Evolutionary conservation across 2,329 filamentous ascomycete genomes (phyloP).

Genomic region (Penicillium decumbens): DNA sequence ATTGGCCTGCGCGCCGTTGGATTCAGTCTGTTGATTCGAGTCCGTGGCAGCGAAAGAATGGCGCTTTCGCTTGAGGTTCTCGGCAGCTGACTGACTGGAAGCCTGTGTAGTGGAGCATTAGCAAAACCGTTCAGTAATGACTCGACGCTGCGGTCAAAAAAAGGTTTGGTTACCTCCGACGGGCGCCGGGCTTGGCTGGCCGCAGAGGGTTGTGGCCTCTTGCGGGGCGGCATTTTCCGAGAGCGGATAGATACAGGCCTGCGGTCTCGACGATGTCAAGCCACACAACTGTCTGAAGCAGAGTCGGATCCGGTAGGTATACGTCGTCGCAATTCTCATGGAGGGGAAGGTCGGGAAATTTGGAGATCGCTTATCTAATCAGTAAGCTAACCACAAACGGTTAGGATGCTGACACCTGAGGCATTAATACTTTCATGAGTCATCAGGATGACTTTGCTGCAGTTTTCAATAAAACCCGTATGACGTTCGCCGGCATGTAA

Average conservation of each 20-base stretch:
- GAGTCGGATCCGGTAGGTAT: conserved; percentile 1
- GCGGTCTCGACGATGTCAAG: conserved; percentile 8
- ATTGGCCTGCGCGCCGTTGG: conserved; percentile 7
- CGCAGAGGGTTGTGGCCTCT: conserved; percentile 32
- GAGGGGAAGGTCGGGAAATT: conserved; percentile 26
- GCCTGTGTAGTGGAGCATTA: conserved; percentile 15
- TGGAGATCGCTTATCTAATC: conserved; percentile 24
- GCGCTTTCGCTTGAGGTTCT: conserved; percentile 27
- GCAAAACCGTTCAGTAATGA: conserved; percentile 1
- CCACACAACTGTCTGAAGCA: conserved; percentile 5
- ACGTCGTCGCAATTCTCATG: conserved; percentile 9
- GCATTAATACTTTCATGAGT: conserved; percentile 1
- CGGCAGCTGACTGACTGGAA: conserved; percentile 16
- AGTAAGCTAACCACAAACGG: conserved; percentile 14
- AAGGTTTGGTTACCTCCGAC: conserved; percentile 32
- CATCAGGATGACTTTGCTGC: background rate
- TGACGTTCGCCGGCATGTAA: too few species aligned
- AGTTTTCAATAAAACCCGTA: too few species aligned
- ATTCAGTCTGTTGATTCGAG: conserved; percentile 14
- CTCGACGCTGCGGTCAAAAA: conserved; percentile 19
- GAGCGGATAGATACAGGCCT: conserved; percentile 4
- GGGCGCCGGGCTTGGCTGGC: conserved; percentile 24
- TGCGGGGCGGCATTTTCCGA: conserved; percentile 36
- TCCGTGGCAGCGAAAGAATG: conserved; percentile 25
- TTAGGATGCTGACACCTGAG: conserved; percentile 15